These are phyloP conservation scores for Durio zibethinus DNA, from an alignment of 345 rosid species.

Conservation along the genomic window DNA sequence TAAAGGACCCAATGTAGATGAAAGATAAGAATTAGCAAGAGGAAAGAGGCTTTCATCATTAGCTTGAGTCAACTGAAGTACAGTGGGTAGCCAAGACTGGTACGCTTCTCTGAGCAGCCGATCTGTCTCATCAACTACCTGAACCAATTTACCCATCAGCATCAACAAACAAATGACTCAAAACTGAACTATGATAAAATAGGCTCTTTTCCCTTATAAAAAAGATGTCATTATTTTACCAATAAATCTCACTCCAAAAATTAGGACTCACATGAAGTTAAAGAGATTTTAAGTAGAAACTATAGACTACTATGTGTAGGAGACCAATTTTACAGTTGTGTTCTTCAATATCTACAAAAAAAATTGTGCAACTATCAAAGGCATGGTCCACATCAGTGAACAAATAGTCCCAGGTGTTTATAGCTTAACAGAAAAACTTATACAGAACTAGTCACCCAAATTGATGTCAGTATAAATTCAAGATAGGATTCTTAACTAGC, in stretches of 20 bases:
- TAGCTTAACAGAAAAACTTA: neutral
- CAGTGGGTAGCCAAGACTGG: constrained; percentile 94
- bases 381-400: neutral
- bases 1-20: constrained; percentile 55
- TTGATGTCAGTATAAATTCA: neutral
- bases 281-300: neutral
- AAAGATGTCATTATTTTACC: neutral
- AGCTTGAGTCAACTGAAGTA: constrained; percentile 57
- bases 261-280: neutral
- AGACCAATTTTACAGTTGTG: neutral
- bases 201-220: neutral
- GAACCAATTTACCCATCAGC: constrained; percentile 30
- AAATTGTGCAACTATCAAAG: neutral
- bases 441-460: neutral
- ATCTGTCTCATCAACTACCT: constrained; percentile 98
- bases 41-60: constrained; percentile 36
- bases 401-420: neutral
- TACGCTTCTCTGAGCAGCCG: constrained; percentile 89
- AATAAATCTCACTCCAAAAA: neutral
- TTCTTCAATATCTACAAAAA: neutral
- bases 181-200: constrained; percentile 5
- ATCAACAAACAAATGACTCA: constrained; percentile 4
- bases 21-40: constrained; percentile 21
- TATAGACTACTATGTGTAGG: neutral
- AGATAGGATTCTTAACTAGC: neutral